Evolutionary conservation across 2,329 filamentous ascomycete genomes (phyloP).

Genomic region (Alternaria infectoria): DNA sequence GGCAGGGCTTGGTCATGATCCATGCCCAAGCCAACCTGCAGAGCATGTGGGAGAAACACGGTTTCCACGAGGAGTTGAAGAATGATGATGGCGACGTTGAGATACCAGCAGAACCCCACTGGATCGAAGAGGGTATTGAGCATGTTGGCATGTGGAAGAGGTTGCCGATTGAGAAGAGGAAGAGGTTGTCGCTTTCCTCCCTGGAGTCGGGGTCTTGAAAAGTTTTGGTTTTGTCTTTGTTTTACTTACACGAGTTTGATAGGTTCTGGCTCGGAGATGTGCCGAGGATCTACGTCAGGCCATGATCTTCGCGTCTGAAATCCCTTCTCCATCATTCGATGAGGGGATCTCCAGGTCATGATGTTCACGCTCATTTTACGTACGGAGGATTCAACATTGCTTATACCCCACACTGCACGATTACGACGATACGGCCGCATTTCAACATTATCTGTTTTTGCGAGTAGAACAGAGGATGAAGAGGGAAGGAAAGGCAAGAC

Average conservation of each 20-base stretch:
- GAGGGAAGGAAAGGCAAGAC: no score
- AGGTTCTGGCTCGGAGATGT: not conserved
- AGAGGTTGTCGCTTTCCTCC: slow-evolving; percentile 19
- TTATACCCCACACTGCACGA: slow-evolving; percentile 8
- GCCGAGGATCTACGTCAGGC: not conserved
- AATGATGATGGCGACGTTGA: slow-evolving; percentile 55
- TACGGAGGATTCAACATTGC: not conserved
- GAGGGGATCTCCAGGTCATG: no score
- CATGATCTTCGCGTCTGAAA: not conserved
- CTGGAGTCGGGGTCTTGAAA: slow-evolving; percentile 1
- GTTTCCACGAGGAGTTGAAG: slow-evolving; percentile 77
- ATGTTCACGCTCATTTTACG: not conserved
- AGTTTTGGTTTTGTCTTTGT: no score
- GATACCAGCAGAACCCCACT: slow-evolving; percentile 52
- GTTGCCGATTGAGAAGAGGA: slow-evolving; percentile 27
- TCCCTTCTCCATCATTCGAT: no score
- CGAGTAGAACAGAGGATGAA: not conserved
- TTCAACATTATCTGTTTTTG: not conserved
- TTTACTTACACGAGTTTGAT: not conserved
- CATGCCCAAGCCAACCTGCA: slow-evolving; percentile 77
- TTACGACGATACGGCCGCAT: slow-evolving; percentile 4
- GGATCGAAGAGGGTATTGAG: slow-evolving; percentile 83
- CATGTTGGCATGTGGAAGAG: slow-evolving; percentile 84
- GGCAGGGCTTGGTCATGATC: slow-evolving; percentile 77
- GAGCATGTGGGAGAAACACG: slow-evolving; percentile 71